Conservation (phyloP, 129 eudicot species). For the Helianthus annuus region DNA sequence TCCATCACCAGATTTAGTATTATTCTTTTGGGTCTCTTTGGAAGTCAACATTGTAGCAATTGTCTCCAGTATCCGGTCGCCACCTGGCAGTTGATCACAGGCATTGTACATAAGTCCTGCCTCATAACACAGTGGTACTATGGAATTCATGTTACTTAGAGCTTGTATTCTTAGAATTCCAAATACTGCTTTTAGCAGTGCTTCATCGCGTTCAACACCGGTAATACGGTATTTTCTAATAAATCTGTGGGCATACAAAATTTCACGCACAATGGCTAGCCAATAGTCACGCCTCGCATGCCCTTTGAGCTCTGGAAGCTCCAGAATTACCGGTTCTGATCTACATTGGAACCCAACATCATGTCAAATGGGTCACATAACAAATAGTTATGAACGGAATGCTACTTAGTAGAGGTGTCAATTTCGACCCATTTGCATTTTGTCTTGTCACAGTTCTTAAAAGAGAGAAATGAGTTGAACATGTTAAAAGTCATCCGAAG, state of each 20-base stretch:
- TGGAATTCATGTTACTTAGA: slow-evolving; percentile 57
- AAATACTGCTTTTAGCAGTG: slow-evolving; percentile 71
- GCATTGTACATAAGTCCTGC: slow-evolving; percentile 84
- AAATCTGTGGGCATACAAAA: slow-evolving; percentile 70
- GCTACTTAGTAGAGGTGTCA: neutral
- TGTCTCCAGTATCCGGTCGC: slow-evolving; percentile 75
- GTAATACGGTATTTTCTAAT: slow-evolving; percentile 56
- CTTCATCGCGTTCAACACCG: slow-evolving; percentile 74
- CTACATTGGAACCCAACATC: slow-evolving; percentile 48
- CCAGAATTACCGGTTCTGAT: slow-evolving; percentile 83
- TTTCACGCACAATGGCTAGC: slow-evolving; percentile 83
- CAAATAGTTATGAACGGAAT: neutral
- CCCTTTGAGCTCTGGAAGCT: slow-evolving; percentile 97
- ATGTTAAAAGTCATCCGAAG: neutral
- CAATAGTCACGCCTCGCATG: slow-evolving; percentile 92
- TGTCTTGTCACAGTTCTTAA: too few species aligned
- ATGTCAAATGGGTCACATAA: slow-evolving; percentile 9
- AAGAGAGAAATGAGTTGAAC: neutral
- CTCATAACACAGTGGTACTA: slow-evolving; percentile 52
- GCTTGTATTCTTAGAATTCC: slow-evolving; percentile 89
- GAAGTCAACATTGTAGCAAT: slow-evolving; percentile 62
- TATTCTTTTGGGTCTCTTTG: slow-evolving; percentile 44
- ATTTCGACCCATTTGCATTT: neutral
- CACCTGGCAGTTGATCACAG: slow-evolving; percentile 94
- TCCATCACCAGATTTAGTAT: slow-evolving; percentile 37